Base-by-base conservation (phyloP, 2,329 filamentous ascomycete species). In the Stagonosporopsis cucurbitacearum region DNA sequence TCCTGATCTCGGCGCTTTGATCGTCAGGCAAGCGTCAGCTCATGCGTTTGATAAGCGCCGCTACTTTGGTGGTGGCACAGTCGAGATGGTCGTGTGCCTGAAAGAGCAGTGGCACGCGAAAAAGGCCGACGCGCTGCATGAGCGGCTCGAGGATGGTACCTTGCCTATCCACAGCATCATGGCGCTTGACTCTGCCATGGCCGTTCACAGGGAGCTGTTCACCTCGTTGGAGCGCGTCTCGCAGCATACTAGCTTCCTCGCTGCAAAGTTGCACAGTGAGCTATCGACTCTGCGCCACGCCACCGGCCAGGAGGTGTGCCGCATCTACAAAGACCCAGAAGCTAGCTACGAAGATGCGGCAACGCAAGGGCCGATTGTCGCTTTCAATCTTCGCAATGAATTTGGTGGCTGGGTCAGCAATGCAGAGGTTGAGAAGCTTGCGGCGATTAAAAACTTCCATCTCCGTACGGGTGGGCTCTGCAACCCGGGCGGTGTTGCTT, bases 1-100 rank as follows among this genome's bases (percentile, higher is more conserved):
- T 62, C 94, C 94, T 0, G 91, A 98, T 71, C 80, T 98, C 2
- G 94, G 94, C 1, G 92, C 88, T 1, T 77, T 99, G 54, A 86
- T 98, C 26, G 86, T 98, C 12, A 86, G 89, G 37, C 92, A 91
- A 64, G 81, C 85, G 28, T 85, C 90, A 12, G 86, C 84, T 6
- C 73, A 82, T 35, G 71, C 88, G 3, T 87, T 96, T 42, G 79
- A 84, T 28, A 79, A 81, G 37, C 85, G 92, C 57, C 87, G 80
- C 59, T 99, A 96, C 68, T 99, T 99, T 76, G 94, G 94, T 6
- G 95, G 94, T 6, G 95, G 95, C 3, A 98, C 94, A 0, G 94
- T 97, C 0, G 92, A 96, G 66, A 89, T 94, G 83, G 92, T 97
- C 0, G 82, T 92, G 1, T 89, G 87, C 58, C 71, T 86, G n/a